Conservation (phyloP, 129 eudicot genomes). For the Artemisia tridentata region DNA sequence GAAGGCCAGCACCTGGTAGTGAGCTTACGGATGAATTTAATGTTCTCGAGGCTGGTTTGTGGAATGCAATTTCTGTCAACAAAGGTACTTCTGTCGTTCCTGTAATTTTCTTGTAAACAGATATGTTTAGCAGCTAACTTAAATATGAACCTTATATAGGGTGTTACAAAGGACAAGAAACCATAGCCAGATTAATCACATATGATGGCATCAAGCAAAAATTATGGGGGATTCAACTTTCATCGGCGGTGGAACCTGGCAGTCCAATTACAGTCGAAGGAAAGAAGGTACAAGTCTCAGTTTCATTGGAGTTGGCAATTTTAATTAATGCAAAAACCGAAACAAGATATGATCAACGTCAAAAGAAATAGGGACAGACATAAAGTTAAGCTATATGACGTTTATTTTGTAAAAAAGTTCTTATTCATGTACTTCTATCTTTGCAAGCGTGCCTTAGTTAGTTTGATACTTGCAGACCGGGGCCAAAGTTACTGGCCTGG, state of each 20-base stretch:
- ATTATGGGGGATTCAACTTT: constrained; percentile 73
- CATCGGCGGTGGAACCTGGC: constrained; percentile 66
- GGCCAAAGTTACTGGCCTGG: background rate
- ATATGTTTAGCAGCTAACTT: background rate
- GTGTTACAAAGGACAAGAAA: constrained; percentile 92
- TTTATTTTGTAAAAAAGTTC: background rate
- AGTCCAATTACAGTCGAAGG: constrained; percentile 68
- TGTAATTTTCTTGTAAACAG: background rate
- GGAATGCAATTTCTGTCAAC: constrained; percentile 75
- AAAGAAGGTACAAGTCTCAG: constrained; percentile 52
- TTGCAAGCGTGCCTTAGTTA: background rate
- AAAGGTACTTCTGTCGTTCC: constrained; percentile 47
- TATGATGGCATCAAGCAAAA: constrained; percentile 87
- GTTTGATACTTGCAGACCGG: background rate
- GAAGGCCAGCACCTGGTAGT: constrained; percentile 84
- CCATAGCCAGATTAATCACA: constrained; percentile 82
- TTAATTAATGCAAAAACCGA: background rate
- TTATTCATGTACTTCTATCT: background rate
- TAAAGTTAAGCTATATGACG: too few species aligned
- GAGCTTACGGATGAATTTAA: constrained; percentile 85
- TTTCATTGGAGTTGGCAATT: background rate
- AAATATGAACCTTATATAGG: constrained; percentile 38
- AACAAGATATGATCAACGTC: too few species aligned
- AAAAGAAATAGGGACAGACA: too few species aligned
- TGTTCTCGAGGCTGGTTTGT: constrained; percentile 90